Evolutionary conservation across 257 asterid species (phyloP), one percentile per base, ranked within the genome.

Genomic region (Salvia rosmarinus): DNA sequence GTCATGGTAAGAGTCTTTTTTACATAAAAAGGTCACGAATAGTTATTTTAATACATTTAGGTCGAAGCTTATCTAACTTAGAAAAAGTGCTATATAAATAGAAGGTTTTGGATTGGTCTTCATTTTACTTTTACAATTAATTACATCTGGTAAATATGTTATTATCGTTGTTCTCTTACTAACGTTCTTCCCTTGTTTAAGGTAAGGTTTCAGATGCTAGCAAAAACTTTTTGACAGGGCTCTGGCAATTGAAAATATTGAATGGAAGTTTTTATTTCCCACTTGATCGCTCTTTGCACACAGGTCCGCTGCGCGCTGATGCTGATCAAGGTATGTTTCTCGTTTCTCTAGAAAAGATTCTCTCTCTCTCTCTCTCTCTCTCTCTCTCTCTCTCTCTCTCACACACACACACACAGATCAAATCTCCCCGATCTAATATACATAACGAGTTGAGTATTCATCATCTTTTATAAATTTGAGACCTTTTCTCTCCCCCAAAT

Each of bases 171-270:
- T 77, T 71, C 11, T 77, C 74, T 73, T 75, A 84, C 86, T 81
- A 75, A 82, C 84, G 82, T 74, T 84, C 76, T 80, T 85, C 85
- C 82, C 75, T 84, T 81, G 75, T 82, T 78, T 79, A 86, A 77
- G 68, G 75, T 87, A 92, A 82, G 84, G 82, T 82, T 37, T 71
- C 82, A 84, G 88, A 84, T 80, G 95, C 82, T 82, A 74, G 83
- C 84, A 77, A 88, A 80, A 80, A 74, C 82, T 75, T 74, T 86
- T 85, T 64, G 78, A 83, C 85, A 74, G 88, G 74, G 84, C 78
- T 78, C 86, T 83, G 90, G 90, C 86, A 79, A 73, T 75, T 80
- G 81, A 85, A 74, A 83, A 71, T 73, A 78, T 72, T 72, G 67
- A 85, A 70, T 76, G 83, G 80, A 71, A 68, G 85, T 70, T 71